A percentile compares a stretch with the other conserved stretches of the same genome.
These are phyloP conservation scores for Poa pratensis DNA, from an alignment of 176 grass and related monocot species.

Conservation along the genomic window DNA sequence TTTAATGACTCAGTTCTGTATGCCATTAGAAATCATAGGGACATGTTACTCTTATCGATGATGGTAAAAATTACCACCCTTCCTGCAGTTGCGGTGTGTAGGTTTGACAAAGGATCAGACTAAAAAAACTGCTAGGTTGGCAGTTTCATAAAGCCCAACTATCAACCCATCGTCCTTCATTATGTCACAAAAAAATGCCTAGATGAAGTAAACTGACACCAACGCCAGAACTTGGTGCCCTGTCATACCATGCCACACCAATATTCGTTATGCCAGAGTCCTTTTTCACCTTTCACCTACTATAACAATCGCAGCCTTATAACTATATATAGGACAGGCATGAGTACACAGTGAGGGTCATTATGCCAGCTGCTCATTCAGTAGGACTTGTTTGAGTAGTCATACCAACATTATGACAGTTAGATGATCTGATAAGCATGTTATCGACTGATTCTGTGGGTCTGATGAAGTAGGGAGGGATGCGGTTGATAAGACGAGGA, in stretches of 20 bases:
- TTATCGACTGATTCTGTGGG: background rate
- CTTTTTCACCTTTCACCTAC: background rate
- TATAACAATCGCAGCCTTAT: background rate
- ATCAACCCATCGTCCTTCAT: background rate
- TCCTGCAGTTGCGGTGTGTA: background rate
- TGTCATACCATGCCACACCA: background rate
- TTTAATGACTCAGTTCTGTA: background rate
- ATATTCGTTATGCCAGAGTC: background rate
- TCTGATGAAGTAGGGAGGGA: background rate
- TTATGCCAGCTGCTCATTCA: background rate
- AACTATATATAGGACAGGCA: background rate
- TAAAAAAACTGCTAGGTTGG: background rate
- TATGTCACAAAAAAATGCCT: background rate
- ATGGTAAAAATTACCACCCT: background rate
- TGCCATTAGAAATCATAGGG: background rate
- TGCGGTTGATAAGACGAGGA: background rate
- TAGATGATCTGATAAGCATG: background rate
- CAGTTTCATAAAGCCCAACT: background rate
- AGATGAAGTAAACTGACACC: background rate
- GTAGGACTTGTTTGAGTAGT: slow-evolving; percentile 3
- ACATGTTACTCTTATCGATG: background rate
- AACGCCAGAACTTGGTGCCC: background rate
- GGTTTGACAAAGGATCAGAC: background rate
- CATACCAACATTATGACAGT: background rate
- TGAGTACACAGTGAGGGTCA: background rate